A percentile compares a stretch with the other conserved stretches of the same genome.
These are phyloP conservation scores for Spinacia oleracea DNA, from an alignment of 179 eudicot genomes.

Conservation along the genomic window DNA sequence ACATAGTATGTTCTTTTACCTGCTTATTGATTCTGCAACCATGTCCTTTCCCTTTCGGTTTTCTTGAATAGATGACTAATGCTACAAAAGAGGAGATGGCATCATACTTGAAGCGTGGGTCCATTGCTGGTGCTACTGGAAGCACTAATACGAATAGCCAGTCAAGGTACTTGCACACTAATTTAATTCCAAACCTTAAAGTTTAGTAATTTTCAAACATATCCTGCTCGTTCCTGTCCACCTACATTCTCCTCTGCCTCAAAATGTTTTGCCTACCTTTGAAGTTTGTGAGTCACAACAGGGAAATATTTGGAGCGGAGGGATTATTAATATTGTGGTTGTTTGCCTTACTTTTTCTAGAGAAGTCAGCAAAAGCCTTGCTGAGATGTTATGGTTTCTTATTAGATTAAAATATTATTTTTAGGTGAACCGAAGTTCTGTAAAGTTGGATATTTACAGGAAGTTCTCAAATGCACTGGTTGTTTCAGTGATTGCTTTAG, in stretches of 20 bases:
- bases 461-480: slow-evolving; percentile 92
- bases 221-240: no score
- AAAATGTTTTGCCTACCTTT: background rate
- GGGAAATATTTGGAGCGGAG: background rate
- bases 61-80: no score
- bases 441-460: slow-evolving; percentile 87
- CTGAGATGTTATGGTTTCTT: background rate
- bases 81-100: slow-evolving; percentile 96
- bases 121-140: slow-evolving; percentile 84
- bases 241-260: background rate
- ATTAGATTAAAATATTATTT: slow-evolving; percentile 2
- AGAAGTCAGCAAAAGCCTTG: background rate
- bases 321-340: background rate
- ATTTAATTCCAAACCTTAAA: no score
- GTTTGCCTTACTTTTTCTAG: background rate
- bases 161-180: slow-evolving; percentile 59
- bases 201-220: no score
- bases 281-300: background rate
- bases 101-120: slow-evolving; percentile 67
- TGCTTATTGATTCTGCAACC: no score
- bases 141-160: slow-evolving; percentile 98
- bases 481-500: slow-evolving; percentile 73
- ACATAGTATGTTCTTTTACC: no score
- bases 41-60: no score
- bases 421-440: slow-evolving; percentile 83